These are phyloP conservation scores for Mortierella antarctica DNA, from an alignment of 192 early-diverging fungal species.

Conservation along the genomic window DNA sequence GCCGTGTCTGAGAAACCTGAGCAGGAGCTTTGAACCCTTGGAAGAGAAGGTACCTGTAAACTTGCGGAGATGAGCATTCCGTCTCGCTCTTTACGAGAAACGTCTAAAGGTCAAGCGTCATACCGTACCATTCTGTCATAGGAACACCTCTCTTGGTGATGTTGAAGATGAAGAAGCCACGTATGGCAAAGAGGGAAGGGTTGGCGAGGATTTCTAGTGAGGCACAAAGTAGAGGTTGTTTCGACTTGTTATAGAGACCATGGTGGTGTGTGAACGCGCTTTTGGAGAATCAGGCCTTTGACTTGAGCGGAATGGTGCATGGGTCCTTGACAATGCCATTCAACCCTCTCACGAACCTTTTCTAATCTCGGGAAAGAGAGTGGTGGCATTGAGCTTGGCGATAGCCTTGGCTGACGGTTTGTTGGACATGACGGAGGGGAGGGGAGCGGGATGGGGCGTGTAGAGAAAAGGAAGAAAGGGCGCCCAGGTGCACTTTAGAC, in stretches of 20 bases:
- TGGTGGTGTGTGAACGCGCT: too few relatives aligned
- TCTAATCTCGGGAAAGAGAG: conserved; percentile 47
- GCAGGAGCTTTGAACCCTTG: conserved; percentile 45
- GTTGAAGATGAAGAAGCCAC: conserved; percentile 43
- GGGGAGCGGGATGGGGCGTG: background rate
- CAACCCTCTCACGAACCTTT: conserved; percentile 11
- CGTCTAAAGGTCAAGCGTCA: too few relatives aligned
- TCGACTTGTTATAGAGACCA: background rate
- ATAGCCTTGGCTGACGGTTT: conserved; percentile 47
- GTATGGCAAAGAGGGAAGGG: conserved; percentile 44
- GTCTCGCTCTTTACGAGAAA: too few relatives aligned
- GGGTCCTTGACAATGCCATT: too few relatives aligned
- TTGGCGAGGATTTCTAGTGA: conserved; percentile 28
- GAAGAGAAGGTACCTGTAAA: conserved; percentile 37
- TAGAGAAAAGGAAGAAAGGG: background rate
- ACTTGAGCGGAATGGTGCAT: too few relatives aligned
- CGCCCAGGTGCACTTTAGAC: background rate
- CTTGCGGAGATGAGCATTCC: background rate
- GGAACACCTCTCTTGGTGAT: conserved; percentile 32
- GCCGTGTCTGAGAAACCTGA: conserved; percentile 34
- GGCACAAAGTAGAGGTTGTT: too few relatives aligned
- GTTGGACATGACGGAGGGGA: conserved; percentile 14
- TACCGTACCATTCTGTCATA: conserved; percentile 40
- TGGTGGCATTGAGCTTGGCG: conserved; percentile 49
- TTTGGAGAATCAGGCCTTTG: too few relatives aligned